These are phyloP conservation scores for Porosira glacialis DNA, from an alignment of 352 stramenopile genomes.

Conservation along the genomic window DNA sequence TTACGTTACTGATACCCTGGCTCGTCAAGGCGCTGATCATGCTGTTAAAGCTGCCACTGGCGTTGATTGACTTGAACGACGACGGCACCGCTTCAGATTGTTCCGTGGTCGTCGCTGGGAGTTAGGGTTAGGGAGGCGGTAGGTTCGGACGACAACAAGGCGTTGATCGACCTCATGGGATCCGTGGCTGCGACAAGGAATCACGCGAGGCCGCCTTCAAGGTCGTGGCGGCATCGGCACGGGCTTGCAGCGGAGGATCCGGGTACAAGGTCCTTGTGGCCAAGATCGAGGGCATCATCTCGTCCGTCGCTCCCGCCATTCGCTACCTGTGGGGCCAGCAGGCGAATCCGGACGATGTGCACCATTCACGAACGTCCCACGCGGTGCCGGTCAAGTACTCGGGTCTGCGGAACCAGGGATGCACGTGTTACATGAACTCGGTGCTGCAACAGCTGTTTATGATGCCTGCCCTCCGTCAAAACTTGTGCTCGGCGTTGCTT, in stretches of 20 bases:
- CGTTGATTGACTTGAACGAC: slow-evolving; percentile 63
- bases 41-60: slow-evolving; percentile 73
- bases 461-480: slow-evolving; percentile 79
- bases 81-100: slow-evolving; percentile 64
- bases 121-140: no score
- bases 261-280: slow-evolving; percentile 69
- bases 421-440: slow-evolving; percentile 99
- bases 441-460: slow-evolving; percentile 95
- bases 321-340: slow-evolving; percentile 73
- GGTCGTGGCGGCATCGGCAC: slow-evolving; percentile 60
- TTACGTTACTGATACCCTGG: slow-evolving; percentile 70
- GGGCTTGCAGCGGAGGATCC: slow-evolving; percentile 50
- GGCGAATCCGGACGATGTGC: slow-evolving; percentile 33
- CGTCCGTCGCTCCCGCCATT: slow-evolving; percentile 60
- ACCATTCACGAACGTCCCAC: slow-evolving; percentile 12
- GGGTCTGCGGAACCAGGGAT: slow-evolving; percentile 95
- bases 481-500: slow-evolving; percentile 68
- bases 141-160: slow-evolving; percentile 42
- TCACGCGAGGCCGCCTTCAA: slow-evolving; percentile 75
- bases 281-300: slow-evolving; percentile 72
- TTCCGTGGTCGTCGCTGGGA: slow-evolving; percentile 80
- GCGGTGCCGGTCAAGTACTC: slow-evolving; percentile 72
- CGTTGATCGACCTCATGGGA: slow-evolving; percentile 77
- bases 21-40: slow-evolving; percentile 55
- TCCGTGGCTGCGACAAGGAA: slow-evolving; percentile 71